Percentiles rank a stretch among this genome's conserved stretches.
Evolutionary conservation across 2,329 filamentous ascomycete species (phyloP).

Genomic region (Ustulina deusta): DNA sequence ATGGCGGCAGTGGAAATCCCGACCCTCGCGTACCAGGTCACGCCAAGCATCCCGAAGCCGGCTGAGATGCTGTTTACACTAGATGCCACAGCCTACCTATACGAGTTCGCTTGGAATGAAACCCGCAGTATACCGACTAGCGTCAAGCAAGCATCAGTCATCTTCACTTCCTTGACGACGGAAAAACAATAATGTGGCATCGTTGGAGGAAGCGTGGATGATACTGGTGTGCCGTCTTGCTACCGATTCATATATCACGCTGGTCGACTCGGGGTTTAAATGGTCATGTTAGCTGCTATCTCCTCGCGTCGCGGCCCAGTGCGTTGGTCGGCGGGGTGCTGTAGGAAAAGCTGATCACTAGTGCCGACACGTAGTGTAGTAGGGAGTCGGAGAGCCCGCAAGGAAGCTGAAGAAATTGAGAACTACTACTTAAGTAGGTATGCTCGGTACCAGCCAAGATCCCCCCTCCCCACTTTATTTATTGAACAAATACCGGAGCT

Average conservation of each 20-base stretch:
- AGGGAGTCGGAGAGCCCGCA: too few species aligned
- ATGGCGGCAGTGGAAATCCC: slow-evolving; percentile 5
- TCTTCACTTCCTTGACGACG: not conserved
- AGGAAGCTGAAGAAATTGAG: not conserved
- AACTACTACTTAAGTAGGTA: too few species aligned
- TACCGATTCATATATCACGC: not conserved
- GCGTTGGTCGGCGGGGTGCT: not conserved
- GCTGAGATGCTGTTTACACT: too few species aligned
- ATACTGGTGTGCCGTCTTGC: not conserved
- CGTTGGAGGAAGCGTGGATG: not conserved
- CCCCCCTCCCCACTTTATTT: too few species aligned
- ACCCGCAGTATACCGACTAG: not conserved
- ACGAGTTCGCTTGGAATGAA: not conserved
- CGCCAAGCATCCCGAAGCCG: too few species aligned
- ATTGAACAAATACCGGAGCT: not conserved
- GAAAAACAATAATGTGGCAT: not conserved
- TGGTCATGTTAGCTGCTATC: not conserved
- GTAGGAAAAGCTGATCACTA: not conserved
- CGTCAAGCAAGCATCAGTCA: not conserved
- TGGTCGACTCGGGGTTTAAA: not conserved
- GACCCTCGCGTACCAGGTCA: not conserved
- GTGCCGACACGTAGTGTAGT: too few species aligned
- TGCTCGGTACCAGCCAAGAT: not conserved
- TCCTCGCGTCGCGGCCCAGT: not conserved
- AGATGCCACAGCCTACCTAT: too few species aligned